phyloP scores from a whole-genome alignment of 2,329 filamentous ascomycete genomes.

The Coniella vitis region DNA sequence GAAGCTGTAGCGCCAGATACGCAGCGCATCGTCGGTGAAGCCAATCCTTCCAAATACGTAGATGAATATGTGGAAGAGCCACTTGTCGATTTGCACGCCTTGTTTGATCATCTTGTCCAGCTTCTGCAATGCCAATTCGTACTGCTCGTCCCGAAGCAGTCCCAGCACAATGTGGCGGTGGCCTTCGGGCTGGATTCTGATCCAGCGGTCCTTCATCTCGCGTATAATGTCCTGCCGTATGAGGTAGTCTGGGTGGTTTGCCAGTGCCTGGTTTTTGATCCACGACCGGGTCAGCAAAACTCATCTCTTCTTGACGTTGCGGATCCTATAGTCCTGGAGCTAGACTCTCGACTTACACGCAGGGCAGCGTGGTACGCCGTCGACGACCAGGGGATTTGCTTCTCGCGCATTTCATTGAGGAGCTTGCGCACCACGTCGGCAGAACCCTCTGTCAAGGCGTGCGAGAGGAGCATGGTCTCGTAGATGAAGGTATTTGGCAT shows the following conservation, averaged over 20 bases:
- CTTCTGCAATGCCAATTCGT: constrained; percentile 70
- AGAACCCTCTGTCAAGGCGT: constrained; percentile 61
- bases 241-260: constrained; percentile 80
- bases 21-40: constrained; percentile 71
- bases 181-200: constrained; percentile 52
- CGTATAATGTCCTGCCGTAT: constrained; percentile 64
- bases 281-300: background rate
- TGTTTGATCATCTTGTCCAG: constrained; percentile 60
- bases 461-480: constrained; percentile 66
- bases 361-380: constrained; percentile 66
- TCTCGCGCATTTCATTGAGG: constrained; percentile 64
- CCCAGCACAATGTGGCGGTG: constrained; percentile 65
- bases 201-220: constrained; percentile 70
- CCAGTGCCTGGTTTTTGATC: constrained; percentile 48
- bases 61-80: constrained; percentile 74
- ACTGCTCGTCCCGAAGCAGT: constrained; percentile 71
- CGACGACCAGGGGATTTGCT: constrained; percentile 56
- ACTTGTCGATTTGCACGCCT: constrained; percentile 51
- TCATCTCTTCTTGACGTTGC: constrained; percentile 2
- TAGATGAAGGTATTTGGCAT: constrained; percentile 57
- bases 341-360: constrained; percentile 40
- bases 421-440: constrained; percentile 54
- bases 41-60: constrained; percentile 64
- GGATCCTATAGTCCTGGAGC: constrained; percentile 7
- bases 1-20: constrained; percentile 55